Evolutionary conservation across 176 grass and related monocot genomes (phyloP).

Genomic region (Carex cristatella): DNA sequence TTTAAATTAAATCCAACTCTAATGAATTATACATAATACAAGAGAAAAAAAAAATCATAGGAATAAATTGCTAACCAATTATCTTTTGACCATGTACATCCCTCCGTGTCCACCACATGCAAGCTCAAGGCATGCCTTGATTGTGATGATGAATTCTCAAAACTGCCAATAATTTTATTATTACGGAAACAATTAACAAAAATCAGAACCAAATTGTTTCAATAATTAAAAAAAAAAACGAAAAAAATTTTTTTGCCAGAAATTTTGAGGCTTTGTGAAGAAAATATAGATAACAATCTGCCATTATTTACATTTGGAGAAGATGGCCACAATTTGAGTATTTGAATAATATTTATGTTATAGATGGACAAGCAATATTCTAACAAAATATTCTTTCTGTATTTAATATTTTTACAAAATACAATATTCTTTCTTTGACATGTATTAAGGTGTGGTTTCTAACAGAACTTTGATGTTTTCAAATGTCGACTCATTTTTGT

Average conservation of each 20-base stretch:
- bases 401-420: background rate
- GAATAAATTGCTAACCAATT: conserved; percentile 65
- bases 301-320: background rate
- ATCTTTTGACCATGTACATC: conserved; percentile 70
- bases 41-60: background rate
- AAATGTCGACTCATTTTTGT: background rate
- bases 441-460: background rate
- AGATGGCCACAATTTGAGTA: background rate
- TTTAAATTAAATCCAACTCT: background rate
- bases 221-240: background rate
- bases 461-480: background rate
- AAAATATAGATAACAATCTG: background rate
- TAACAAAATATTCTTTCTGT: background rate
- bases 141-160: conserved; percentile 65
- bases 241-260: background rate
- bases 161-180: conserved; percentile 41
- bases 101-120: conserved; percentile 82
- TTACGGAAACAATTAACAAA: background rate
- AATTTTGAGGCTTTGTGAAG: background rate
- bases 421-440: background rate
- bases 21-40: background rate
- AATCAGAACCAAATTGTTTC: background rate
- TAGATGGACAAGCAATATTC: background rate
- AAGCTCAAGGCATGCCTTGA: conserved; percentile 88
- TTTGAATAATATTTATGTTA: background rate